Conservation (phyloP, 2,329 filamentous ascomycete genomes). For the Hymenoscyphus scutula region DNA sequence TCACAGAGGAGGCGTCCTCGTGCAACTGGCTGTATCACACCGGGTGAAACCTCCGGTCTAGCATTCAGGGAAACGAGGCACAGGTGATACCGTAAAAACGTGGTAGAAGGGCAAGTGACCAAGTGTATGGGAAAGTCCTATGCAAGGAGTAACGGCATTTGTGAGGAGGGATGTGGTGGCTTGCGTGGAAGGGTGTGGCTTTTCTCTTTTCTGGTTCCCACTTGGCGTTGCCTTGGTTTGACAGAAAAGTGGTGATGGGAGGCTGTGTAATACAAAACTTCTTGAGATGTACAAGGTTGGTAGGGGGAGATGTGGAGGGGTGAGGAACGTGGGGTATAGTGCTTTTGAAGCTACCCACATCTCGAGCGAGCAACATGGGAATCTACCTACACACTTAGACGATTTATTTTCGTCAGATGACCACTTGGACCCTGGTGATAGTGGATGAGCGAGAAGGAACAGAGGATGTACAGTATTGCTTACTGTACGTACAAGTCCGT, state of each 20-base stretch:
- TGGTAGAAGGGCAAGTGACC: conserved; percentile 13
- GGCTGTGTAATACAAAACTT: background rate
- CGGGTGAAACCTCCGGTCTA: conserved; percentile 5
- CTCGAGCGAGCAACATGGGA: conserved; percentile 1
- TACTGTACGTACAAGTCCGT: background rate
- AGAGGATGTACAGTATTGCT: background rate
- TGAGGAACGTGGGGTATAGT: conserved; percentile 10
- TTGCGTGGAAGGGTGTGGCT: conserved; percentile 2
- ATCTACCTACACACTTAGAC: too few relatives aligned
- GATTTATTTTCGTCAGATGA: conserved; percentile 3
- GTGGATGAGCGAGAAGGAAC: background rate
- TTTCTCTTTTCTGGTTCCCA: too few relatives aligned
- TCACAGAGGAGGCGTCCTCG: conserved; percentile 10
- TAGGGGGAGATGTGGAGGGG: background rate
- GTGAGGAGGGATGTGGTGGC: background rate
- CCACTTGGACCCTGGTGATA: background rate
- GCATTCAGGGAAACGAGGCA: background rate
- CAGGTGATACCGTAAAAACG: conserved; percentile 16
- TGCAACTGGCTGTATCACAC: conserved; percentile 11
- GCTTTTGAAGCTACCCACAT: too few relatives aligned
- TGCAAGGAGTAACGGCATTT: conserved; percentile 2
- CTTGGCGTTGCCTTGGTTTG: background rate
- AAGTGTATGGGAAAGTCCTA: background rate
- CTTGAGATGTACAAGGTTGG: background rate
- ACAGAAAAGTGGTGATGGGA: background rate